Evolutionary conservation across 2,329 filamentous ascomycete genomes (phyloP).

Genomic region (Fusarium robinianum): DNA sequence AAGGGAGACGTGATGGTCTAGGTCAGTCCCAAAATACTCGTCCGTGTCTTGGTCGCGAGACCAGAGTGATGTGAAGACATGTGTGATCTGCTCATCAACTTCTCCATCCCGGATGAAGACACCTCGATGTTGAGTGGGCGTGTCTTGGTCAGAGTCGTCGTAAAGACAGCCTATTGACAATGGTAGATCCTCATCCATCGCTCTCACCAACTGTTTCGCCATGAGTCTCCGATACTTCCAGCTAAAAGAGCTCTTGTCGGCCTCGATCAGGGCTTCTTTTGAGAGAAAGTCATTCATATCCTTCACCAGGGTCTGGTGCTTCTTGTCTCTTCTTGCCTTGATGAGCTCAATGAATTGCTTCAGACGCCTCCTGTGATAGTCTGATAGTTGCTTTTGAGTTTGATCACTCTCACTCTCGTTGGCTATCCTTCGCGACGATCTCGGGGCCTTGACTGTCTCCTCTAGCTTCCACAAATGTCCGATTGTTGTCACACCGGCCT

Average conservation of each 20-base stretch:
- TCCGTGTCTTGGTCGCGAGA: constrained; percentile 13
- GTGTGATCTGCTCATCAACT: background rate
- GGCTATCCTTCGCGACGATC: constrained; percentile 9
- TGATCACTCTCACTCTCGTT: constrained; percentile 17
- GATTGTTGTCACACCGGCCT: constrained; percentile 22
- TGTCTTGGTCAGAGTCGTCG: background rate
- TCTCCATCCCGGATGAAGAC: constrained; percentile 14
- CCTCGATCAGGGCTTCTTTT: constrained; percentile 9
- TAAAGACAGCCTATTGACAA: constrained; percentile 26
- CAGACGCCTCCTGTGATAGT: constrained; percentile 19
- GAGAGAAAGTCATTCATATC: constrained; percentile 14
- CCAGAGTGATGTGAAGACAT: constrained; percentile 31
- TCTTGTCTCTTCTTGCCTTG: background rate
- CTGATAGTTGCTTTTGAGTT: constrained; percentile 13
- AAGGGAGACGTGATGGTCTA: constrained; percentile 32
- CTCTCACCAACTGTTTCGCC: constrained; percentile 23
- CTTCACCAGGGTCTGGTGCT: background rate
- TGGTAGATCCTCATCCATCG: constrained; percentile 19
- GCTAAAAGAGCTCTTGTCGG: constrained; percentile 16
- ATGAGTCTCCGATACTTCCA: constrained; percentile 23
- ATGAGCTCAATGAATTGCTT: constrained; percentile 20
- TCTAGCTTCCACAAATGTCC: constrained; percentile 37
- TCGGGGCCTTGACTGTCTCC: constrained; percentile 17
- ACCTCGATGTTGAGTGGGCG: constrained; percentile 8
- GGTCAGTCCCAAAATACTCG: constrained; percentile 22